phyloP scores from a whole-genome alignment of 345 rosid genomes.

The Erucastrum elatum region DNA sequence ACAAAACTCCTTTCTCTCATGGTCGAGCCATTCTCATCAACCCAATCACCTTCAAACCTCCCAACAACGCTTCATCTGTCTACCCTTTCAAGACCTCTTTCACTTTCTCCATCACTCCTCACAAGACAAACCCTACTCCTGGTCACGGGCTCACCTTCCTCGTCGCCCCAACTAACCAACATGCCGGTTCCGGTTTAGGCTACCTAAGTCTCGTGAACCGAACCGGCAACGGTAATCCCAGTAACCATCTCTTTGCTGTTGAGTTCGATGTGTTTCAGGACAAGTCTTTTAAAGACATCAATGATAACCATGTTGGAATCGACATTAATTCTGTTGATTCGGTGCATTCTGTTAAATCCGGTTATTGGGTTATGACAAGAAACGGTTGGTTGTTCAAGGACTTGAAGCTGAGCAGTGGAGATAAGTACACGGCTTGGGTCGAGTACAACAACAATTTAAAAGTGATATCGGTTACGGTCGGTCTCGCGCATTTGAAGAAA shows the following conservation, averaged over 20 bases:
- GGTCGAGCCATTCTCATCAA: conserved; percentile 32
- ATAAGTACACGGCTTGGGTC: conserved; percentile 40
- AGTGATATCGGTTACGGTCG: conserved; percentile 34
- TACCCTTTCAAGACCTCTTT: conserved; percentile 39
- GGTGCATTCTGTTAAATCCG: conserved; percentile 38
- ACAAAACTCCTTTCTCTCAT: conserved; percentile 26
- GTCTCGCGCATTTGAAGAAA: conserved; percentile 15
- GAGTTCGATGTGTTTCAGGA: conserved; percentile 41
- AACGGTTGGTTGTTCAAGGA: conserved; percentile 35
- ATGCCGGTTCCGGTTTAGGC: conserved; percentile 33
- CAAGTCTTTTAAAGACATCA: conserved; percentile 32
- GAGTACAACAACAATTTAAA: conserved; percentile 28
- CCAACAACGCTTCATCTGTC: conserved; percentile 14
- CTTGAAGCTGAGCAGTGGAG: conserved; percentile 41
- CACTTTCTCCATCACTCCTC: conserved; percentile 41
- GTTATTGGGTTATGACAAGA: conserved; percentile 37
- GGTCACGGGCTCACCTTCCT: conserved; percentile 39
- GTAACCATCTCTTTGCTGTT: conserved; percentile 34
- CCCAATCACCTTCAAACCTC: conserved; percentile 24
- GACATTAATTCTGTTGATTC: conserved; percentile 41
- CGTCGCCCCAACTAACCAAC: conserved; percentile 20
- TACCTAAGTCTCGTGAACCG: conserved; percentile 40
- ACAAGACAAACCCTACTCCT: conserved; percentile 16
- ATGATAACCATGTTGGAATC: conserved; percentile 48
- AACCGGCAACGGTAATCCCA: conserved; percentile 32